These are phyloP conservation scores for Exophiala sideris DNA, from an alignment of 2,329 filamentous ascomycete genomes.

Conservation along the genomic window DNA sequence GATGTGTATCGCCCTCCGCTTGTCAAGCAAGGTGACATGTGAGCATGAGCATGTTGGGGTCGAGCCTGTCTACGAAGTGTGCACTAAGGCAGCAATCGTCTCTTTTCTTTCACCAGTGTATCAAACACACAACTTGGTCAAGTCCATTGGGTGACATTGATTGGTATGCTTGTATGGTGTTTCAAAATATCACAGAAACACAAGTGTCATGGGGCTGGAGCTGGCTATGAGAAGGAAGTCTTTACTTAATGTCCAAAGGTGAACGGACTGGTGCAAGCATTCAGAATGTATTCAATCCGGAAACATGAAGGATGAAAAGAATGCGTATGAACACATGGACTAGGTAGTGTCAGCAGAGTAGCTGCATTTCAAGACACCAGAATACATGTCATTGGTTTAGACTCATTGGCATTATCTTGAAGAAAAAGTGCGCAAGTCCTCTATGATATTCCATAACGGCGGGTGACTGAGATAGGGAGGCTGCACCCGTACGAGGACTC, in stretches of 20 bases:
- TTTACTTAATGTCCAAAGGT: conserved; percentile 1
- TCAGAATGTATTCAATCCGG: conserved; percentile 10
- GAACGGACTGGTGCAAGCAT: conserved; percentile 4
- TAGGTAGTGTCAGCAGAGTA: conserved; percentile 16
- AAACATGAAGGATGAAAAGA: conserved; percentile 10
- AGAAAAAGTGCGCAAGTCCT: too few species aligned
- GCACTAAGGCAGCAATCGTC: background rate
- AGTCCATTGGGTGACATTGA: conserved; percentile 16
- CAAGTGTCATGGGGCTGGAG: conserved; percentile 7
- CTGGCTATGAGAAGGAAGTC: conserved; percentile 8
- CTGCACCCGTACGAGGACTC: too few species aligned
- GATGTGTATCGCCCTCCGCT: conserved; percentile 5
- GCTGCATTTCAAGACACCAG: conserved; percentile 5
- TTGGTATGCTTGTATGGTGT: conserved; percentile 17
- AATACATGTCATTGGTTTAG: conserved; percentile 9
- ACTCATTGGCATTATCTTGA: background rate
- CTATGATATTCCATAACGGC: too few species aligned
- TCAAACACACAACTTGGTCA: conserved; percentile 13
- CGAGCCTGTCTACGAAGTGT: background rate
- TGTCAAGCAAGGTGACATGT: conserved; percentile 8
- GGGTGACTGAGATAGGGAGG: too few species aligned
- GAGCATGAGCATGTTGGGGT: background rate
- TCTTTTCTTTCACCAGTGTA: conserved; percentile 11
- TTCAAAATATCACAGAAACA: conserved; percentile 20
- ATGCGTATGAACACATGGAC: conserved; percentile 10